Percentiles rank a stretch among this genome's conserved stretches.
Conservation (phyloP, 345 rosid genomes). For the Pelargonium nanum region DNA sequence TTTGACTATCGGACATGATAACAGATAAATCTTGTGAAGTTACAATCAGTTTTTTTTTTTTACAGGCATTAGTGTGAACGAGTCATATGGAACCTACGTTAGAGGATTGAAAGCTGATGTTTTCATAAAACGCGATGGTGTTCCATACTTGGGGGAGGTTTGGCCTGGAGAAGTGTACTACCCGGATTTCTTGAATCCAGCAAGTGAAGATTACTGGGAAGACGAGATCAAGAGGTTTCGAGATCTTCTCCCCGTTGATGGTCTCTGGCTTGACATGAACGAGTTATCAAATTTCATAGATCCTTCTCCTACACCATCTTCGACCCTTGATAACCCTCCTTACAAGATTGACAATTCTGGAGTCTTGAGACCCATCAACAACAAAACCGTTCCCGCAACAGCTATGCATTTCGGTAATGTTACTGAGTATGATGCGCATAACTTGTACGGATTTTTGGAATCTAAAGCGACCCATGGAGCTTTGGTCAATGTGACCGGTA, state of each 20-base stretch:
- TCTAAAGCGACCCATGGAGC: slow-evolving; percentile 49
- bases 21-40: no score
- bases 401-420: slow-evolving; percentile 40
- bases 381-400: slow-evolving; percentile 45
- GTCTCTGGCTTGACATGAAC: slow-evolving; percentile 79
- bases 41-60: no score
- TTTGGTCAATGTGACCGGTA: slow-evolving; percentile 29
- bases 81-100: slow-evolving; percentile 32
- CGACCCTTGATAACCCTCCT: slow-evolving; percentile 53
- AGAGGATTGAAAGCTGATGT: slow-evolving; percentile 57
- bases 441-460: slow-evolving; percentile 56
- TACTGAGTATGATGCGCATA: slow-evolving; percentile 59
- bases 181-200: slow-evolving; percentile 61
- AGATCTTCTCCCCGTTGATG: slow-evolving; percentile 43
- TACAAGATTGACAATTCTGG: slow-evolving; percentile 59
- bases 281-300: slow-evolving; percentile 54
- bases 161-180: slow-evolving; percentile 67
- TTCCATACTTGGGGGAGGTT: slow-evolving; percentile 50
- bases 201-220: slow-evolving; percentile 32
- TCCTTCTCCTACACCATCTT: slow-evolving; percentile 26
- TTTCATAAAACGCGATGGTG: slow-evolving; percentile 45
- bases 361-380: slow-evolving; percentile 20
- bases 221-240: slow-evolving; percentile 45
- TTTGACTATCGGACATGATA: no score
- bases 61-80: slow-evolving; percentile 46